Evolutionary conservation across 768 basidiomycete genomes (phyloP), one percentile per base, ranked within the genome.

Genomic region (Agaricus subrufescens): DNA sequence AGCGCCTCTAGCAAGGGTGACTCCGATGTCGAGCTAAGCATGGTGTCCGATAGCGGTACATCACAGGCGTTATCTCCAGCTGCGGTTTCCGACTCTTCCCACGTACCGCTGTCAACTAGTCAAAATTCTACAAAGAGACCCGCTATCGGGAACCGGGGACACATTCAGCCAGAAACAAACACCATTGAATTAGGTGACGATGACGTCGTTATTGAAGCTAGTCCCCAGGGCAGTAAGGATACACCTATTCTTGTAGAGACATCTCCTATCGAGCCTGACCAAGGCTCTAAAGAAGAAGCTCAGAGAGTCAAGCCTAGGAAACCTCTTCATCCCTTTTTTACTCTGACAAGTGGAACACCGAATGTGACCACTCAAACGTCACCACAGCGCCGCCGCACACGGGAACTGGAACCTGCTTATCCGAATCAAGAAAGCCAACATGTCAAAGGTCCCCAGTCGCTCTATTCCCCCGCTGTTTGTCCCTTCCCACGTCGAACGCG

Each of bases 351-450:
- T 14, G 69, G 66, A 52, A 6, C 54, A 12, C 39, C 52, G n/a
- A 44, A 59, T 40, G 52, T 51, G 31, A 14, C 54, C 27, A 30
- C 42, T 46, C 53, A n/a, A 51, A 50, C 46, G 45, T 50, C 49
- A 38, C 56, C 34, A 42, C 53, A 31, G 51, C 51, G 26, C 56
- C 51, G 48, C 45, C 57, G 25, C 48, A 26, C 57, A 60, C 54
- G 51, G 58, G 43, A 55, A 51, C 48, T 54, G 27, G 51, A 30
- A 52, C 49, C 56, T 70, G 0, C 80, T 81, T 80, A 77, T 62
- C 88, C 87, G 30, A 70, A 72, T 60, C 62, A 62, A 46, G 68
- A 71, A 25, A 73, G 70, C 14, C 86, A 87, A 63, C 88, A 89
- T 69, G 75, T 86, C 60, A 82, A 78, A 60, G 86, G 85, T 37